Evolutionary conservation across 345 rosid genomes (phyloP).

Genomic region (Toxicodendron radicans): DNA sequence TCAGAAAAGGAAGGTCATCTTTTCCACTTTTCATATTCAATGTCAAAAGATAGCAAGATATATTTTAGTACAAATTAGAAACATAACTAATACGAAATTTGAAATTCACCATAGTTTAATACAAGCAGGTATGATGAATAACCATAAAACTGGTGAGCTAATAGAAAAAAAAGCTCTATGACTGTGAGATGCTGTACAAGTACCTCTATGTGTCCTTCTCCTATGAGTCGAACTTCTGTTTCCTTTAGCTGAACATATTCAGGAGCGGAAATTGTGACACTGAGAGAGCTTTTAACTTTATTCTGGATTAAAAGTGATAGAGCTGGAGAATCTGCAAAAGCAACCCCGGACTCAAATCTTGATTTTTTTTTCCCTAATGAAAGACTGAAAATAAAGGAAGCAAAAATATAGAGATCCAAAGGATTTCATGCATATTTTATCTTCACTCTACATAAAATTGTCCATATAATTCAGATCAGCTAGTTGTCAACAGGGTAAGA

Average conservation of each 20-base stretch:
- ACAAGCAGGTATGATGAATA: neutral
- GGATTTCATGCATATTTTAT: neutral
- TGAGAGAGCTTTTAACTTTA: constrained; percentile 50
- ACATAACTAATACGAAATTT: neutral
- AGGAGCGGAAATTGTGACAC: constrained; percentile 60
- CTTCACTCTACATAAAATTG: neutral
- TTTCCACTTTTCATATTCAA: neutral
- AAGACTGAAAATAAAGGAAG: neutral
- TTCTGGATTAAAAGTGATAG: constrained; percentile 72
- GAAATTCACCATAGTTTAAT: neutral
- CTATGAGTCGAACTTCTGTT: constrained; percentile 46
- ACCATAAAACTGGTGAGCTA: neutral
- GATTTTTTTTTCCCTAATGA: neutral
- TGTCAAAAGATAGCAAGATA: neutral
- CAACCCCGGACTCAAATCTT: constrained; percentile 12
- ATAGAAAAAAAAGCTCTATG: neutral
- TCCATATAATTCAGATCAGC: neutral
- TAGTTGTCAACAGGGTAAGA: neutral
- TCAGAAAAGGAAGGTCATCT: neutral
- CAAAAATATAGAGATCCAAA: neutral
- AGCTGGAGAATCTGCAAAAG: constrained; percentile 61
- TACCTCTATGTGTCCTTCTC: constrained; percentile 56
- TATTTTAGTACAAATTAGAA: neutral
- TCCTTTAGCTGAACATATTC: constrained; percentile 47
- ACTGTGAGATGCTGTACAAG: neutral